A percentile compares a stretch with the other conserved stretches of the same genome.
phyloP scores from a whole-genome alignment of 116 monocot species.

The Cymodocea nodosa region DNA sequence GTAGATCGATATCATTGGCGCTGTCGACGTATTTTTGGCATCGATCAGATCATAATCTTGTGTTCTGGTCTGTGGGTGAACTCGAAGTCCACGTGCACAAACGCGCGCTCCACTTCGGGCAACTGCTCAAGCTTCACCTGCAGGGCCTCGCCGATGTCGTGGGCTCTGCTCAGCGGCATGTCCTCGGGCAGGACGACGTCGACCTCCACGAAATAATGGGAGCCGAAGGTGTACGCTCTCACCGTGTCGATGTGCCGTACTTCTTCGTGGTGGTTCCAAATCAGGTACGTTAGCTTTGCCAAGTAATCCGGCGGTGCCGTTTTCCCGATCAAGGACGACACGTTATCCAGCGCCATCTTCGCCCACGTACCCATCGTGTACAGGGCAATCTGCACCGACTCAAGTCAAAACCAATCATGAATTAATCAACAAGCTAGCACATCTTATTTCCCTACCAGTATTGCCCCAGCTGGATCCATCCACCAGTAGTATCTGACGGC shows the following conservation, averaged over 20 bases:
- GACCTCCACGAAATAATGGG: conserved; percentile 77
- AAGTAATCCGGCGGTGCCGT: conserved; percentile 70
- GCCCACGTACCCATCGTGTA: conserved; percentile 80
- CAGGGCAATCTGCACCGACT: conserved; percentile 52
- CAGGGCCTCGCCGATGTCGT: conserved; percentile 75
- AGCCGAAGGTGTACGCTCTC: conserved; percentile 76
- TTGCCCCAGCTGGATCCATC: conserved; percentile 87
- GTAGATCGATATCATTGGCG: too few species aligned
- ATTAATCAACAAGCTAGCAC: too few species aligned
- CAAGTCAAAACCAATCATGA: too few species aligned
- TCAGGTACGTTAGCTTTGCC: conserved; percentile 68
- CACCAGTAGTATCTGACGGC: conserved; percentile 50
- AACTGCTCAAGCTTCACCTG: conserved; percentile 80
- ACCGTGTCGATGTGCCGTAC: conserved; percentile 83
- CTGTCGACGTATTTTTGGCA: too few species aligned
- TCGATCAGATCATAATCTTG: conserved; percentile 36
- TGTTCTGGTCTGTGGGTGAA: conserved; percentile 76
- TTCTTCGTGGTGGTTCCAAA: conserved; percentile 76
- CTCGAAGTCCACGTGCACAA: conserved; percentile 90
- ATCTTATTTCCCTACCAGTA: conserved; percentile 34
- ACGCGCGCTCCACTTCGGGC: conserved; percentile 81
- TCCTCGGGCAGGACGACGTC: conserved; percentile 62
- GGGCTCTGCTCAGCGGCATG: conserved; percentile 58
- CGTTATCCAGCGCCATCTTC: conserved; percentile 60
- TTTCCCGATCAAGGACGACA: conserved; percentile 51